These are phyloP conservation scores for Saturnispora serradocipensis DNA, from an alignment of 805 yeast species.

Conservation along the genomic window DNA sequence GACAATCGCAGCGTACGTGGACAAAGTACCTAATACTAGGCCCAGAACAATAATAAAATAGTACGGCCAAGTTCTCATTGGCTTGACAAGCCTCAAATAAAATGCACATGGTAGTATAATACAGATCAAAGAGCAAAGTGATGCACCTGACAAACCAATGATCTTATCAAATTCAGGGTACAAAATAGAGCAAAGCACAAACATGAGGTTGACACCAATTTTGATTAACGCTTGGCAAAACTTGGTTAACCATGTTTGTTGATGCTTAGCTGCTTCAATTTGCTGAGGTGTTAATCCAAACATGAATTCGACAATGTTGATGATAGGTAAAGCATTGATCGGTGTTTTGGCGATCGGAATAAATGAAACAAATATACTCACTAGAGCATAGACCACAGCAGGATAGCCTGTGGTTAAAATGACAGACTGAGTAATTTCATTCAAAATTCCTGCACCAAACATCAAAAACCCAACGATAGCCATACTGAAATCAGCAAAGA, in stretches of 20 bases:
- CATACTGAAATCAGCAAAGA: slow-evolving; percentile 49
- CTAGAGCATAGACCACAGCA: slow-evolving; percentile 39
- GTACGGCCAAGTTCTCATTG: slow-evolving; percentile 34
- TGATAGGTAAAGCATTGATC: slow-evolving; percentile 75
- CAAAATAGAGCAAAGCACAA: slow-evolving; percentile 57
- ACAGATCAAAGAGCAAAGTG: slow-evolving; percentile 73
- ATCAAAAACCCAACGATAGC: slow-evolving; percentile 63
- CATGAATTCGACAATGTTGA: slow-evolving; percentile 57
- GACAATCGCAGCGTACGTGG: slow-evolving; percentile 48
- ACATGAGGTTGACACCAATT: slow-evolving; percentile 47
- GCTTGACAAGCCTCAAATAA: slow-evolving; percentile 53
- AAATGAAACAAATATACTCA: slow-evolving; percentile 63
- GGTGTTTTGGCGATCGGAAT: slow-evolving; percentile 86
- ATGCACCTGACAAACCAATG: slow-evolving; percentile 78
- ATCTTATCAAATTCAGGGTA: slow-evolving; percentile 81
- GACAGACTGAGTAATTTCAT: slow-evolving; percentile 71
- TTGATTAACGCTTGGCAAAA: slow-evolving; percentile 25
- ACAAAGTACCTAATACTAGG: slow-evolving; percentile 42
- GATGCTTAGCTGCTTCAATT: slow-evolving; percentile 11
- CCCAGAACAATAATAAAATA: slow-evolving; percentile 39
- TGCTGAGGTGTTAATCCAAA: slow-evolving; percentile 25
- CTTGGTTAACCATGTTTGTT: slow-evolving; percentile 11
- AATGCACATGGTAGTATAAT: slow-evolving; percentile 71
- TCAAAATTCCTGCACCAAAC: slow-evolving; percentile 65
- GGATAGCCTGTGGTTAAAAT: slow-evolving; percentile 65